These are phyloP conservation scores for Camelina laxa DNA, from an alignment of 345 rosid genomes.

Conservation along the genomic window DNA sequence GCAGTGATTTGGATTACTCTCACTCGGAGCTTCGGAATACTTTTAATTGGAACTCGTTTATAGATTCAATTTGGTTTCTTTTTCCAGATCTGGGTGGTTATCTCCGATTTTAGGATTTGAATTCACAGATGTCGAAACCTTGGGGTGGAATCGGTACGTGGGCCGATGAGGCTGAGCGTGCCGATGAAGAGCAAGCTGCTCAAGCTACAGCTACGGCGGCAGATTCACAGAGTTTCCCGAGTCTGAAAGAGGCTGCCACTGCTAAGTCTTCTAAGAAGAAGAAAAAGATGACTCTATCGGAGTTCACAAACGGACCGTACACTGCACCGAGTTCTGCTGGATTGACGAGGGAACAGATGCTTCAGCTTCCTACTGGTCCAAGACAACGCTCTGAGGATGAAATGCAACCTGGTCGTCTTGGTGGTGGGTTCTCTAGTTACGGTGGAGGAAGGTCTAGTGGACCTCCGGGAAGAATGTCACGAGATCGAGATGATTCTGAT, in stretches of 20 bases:
- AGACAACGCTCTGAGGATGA: slow-evolving; percentile 88
- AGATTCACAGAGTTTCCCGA: slow-evolving; percentile 76
- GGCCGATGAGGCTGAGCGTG: slow-evolving; percentile 96
- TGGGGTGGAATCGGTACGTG: slow-evolving; percentile 89
- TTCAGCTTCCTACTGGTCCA: slow-evolving; percentile 91
- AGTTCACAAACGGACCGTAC: slow-evolving; percentile 51
- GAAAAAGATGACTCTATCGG: slow-evolving; percentile 79
- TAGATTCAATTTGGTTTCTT: slow-evolving; percentile 26
- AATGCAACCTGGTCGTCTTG: slow-evolving; percentile 77
- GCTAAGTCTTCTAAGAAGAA: slow-evolving; percentile 79
- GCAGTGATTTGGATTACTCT: slow-evolving; percentile 13
- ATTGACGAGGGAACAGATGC: slow-evolving; percentile 79
- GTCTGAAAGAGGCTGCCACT: slow-evolving; percentile 66
- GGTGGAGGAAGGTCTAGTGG: slow-evolving; percentile 52
- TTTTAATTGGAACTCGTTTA: slow-evolving; percentile 52
- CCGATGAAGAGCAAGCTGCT: slow-evolving; percentile 63
- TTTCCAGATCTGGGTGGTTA: slow-evolving; percentile 22
- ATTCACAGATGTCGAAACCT: slow-evolving; percentile 58
- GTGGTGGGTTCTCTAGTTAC: slow-evolving; percentile 81
- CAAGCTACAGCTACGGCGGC: slow-evolving; percentile 40
- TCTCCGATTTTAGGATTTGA: slow-evolving; percentile 27
- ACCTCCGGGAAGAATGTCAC: slow-evolving; percentile 43
- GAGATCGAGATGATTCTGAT: slow-evolving; percentile 59
- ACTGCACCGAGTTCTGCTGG: slow-evolving; percentile 46
- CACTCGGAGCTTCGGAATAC: slow-evolving; percentile 62